Base-by-base conservation (phyloP, 495 filamentous ascomycete species). In the Penicillium mononematosum region DNA sequence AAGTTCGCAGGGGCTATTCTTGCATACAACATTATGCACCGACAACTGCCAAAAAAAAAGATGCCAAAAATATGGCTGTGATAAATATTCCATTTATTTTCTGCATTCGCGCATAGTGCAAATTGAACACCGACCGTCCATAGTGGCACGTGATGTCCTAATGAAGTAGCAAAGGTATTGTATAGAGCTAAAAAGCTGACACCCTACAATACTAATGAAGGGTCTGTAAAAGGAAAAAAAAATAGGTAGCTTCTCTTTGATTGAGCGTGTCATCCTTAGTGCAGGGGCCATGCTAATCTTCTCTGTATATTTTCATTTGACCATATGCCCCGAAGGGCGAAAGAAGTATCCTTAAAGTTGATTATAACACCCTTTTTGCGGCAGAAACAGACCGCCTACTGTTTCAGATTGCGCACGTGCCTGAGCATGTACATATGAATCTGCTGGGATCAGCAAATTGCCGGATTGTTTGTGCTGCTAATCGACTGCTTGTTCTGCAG, bases 271-370 rank as follows among this genome's bases (percentile, higher is more conserved):
- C 91, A 94, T 96, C 91, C 91, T 96, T 96, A 95, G 91, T 96
- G 91, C 92, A 97, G 92, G 92, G 92, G 92, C 92, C 90, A 96
- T 96, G 92, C 92, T 96, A 96, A 92, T 92, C 87, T 91, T 92
- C 88, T 92, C 85, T 90, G 83, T 86, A 85, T 87, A 81, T 81
- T 83, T 86, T 81, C 81, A 86, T 85, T 87, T 88, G 85, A 88
- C 85, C 85, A 88, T 85, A 86, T 89, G 86, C 84, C 85, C 83
- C 60, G 58, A 80, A 86, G 84, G 83, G 83, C 83, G 63, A 58
- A 31, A 48, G 55, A 7, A 11, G 0, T 4, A 9, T n/a, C 41
- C 20, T 62, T 62, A 55, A 55, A 58, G 34, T 68, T 57, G 39
- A 2, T 45, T 68, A 74, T 75, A 71, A 68, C 25, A 43, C 12